Evolutionary conservation across 768 basidiomycete species (phyloP), one percentile per base, ranked within the genome.

Genomic region (Tylopilus balloui): DNA sequence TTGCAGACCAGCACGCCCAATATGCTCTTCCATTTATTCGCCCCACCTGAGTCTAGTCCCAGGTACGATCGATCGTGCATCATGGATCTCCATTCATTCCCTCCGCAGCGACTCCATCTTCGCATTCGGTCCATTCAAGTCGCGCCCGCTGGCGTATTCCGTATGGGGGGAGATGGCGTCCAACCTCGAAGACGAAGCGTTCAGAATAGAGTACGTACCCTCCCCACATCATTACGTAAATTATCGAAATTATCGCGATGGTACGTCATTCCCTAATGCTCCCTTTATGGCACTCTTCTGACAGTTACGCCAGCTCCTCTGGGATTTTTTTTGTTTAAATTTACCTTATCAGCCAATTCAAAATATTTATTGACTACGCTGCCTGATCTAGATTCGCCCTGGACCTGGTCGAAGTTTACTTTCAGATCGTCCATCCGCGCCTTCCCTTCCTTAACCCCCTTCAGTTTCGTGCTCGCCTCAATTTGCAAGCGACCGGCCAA

Each of bases 401-500:
- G 45, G 92, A 97, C 70, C 84, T 96, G 45, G 84, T 95, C 61
- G 92, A 96, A 69, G 91, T 94, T 38, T 97, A 86, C 71, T 94
- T 95, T 66, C 90, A 94, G 67, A 88, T 89, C 52, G 87, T 90
- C 34, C 92, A 94, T 68, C 86, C 88, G 21, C 84, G 93, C 47
- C 75, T 90, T 50, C 92, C 93, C 42, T 79, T 93, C 43, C 81
- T 94, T 66, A 88, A 92, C 70, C 89, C 90, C 50, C 71, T 78
- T 21, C 81, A 84, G 57, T 91, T 94, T 67, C 86, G 89, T 50
- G 76, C 75, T 36, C 83, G 85, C 15, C 77, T 93, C 48, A 76
- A 78, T 53, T 60, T 81, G 3, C 68, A 66, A 17, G 52, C 64
- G 0, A 58, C 46, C 8, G 42, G 54, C 14, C 67, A 65, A 21